A percentile compares a stretch with the other conserved stretches of the same genome.
Conservation (phyloP, 1,284 basidiomycete species). For the Malassezia nana region DNA sequence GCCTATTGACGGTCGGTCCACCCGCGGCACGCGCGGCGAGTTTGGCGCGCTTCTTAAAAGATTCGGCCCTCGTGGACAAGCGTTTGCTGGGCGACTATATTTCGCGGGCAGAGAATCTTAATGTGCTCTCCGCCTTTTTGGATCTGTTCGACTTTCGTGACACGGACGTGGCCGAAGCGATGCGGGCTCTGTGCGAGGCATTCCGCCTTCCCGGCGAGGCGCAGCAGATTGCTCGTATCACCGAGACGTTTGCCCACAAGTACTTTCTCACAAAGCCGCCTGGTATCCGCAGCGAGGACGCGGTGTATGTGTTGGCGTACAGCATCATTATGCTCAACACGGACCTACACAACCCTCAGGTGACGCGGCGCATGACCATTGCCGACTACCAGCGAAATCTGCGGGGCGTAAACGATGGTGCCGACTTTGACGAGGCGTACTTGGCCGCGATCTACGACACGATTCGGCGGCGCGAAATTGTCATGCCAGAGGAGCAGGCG, state of each 20-base stretch:
- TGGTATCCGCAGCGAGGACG: conserved; percentile 82
- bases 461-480: conserved; percentile 85
- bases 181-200: conserved; percentile 84
- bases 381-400: conserved; percentile 90
- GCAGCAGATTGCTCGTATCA: conserved; percentile 86
- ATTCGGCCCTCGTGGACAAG: conserved; percentile 78
- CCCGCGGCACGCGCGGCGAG: conserved; percentile 48
- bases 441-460: conserved; percentile 83
- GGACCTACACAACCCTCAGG: conserved; percentile 92
- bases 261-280: conserved; percentile 82
- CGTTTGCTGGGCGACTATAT: conserved; percentile 87
- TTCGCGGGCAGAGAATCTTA: conserved; percentile 75
- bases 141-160: conserved; percentile 78
- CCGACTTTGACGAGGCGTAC: conserved; percentile 74
- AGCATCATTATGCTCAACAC: conserved; percentile 99
- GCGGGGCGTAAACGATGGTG: conserved; percentile 78
- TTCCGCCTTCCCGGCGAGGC: conserved; percentile 92
- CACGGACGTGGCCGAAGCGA: conserved; percentile 84
- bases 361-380: conserved; percentile 93
- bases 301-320: conserved; percentile 85
- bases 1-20: conserved; percentile 54
- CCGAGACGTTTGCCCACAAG: conserved; percentile 82
- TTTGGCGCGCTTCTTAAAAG: conserved; percentile 71
- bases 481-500: conserved; percentile 95
- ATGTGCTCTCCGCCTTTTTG: conserved; percentile 78